A percentile compares a stretch with the other conserved stretches of the same genome.
phyloP scores from a whole-genome alignment of 495 filamentous ascomycete genomes.

The Immersiella caudata region DNA sequence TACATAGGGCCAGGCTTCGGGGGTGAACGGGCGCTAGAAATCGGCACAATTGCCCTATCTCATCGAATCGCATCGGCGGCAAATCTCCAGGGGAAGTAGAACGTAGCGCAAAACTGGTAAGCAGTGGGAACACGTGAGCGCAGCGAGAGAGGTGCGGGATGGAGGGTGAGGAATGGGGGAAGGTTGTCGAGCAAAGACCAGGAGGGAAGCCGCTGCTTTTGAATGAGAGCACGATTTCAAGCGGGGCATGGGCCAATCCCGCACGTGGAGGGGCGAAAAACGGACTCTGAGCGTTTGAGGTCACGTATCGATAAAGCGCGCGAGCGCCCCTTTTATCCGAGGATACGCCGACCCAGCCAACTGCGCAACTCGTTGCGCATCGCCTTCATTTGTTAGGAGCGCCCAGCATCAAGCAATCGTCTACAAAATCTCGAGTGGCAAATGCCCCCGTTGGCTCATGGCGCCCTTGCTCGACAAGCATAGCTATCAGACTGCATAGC shows the following conservation, averaged over 20 bases:
- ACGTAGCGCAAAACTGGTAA: not conserved
- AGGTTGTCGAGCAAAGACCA: not conserved
- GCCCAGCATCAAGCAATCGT: slow-evolving; percentile 5
- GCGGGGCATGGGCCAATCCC: slow-evolving; percentile 22
- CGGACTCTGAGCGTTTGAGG: not conserved
- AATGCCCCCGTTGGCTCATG: slow-evolving; percentile 5
- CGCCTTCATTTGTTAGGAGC: slow-evolving; percentile 12
- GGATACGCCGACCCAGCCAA: not conserved
- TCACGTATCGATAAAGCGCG: slow-evolving; percentile 10
- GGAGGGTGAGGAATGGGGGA: slow-evolving; percentile 17
- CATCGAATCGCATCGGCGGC: not conserved
- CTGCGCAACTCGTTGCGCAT: not conserved
- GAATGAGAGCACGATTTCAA: slow-evolving; percentile 28
- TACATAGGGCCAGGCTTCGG: not conserved
- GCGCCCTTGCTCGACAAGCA: slow-evolving; percentile 1
- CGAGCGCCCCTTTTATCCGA: not conserved
- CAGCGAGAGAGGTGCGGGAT: slow-evolving; percentile 17
- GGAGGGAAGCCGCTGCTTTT: slow-evolving; percentile 36
- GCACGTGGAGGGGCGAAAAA: slow-evolving; percentile 21
- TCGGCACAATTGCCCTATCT: not conserved
- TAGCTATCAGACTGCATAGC: not conserved
- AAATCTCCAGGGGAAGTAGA: not conserved
- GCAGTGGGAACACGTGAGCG: not conserved
- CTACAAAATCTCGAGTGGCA: slow-evolving; percentile 4
- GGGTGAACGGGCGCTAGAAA: not conserved